Base-by-base conservation (phyloP, 192 early-diverging fungal genomes). In the Diversispora epigaea region DNA sequence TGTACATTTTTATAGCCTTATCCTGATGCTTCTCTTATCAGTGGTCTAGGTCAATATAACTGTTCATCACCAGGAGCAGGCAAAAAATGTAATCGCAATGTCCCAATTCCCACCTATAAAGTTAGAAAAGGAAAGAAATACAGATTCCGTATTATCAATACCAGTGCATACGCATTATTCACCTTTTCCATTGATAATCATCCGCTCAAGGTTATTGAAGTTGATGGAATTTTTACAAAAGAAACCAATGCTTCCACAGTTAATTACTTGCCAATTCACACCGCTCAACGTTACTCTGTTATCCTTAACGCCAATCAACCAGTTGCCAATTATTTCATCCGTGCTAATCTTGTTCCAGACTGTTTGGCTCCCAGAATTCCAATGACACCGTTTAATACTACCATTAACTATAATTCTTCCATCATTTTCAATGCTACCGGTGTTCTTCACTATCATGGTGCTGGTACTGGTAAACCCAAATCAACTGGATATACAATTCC, bases 101-200 rank as follows among this genome's bases (percentile, higher is more conserved):
- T 44, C 11, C 44, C n/a, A n/a, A n/a, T n/a, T 11, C 40, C 62
- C 4, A 41, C 15, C 8, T 64, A 64, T 17, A 3, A 1, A 1
- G 43, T 64, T 10, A 12, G 43, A 64, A 43, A 64, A 43, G 90
- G 91, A 60, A 93, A 91, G 79, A 91, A 86, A 6, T 93, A 93
- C 80, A 88, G 91, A 25, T 69, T 95, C 63, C 89, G 94, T 9
- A 61, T 95, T 44, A 89, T 95, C 81, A 90, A 89, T 75, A 91
- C 90, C 85, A 41, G 40, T 9, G 62, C 40, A 7, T 12, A 39
- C 46, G 73, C 89, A 17, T 89, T 84, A 75, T 89, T 89, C 79
- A 82, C 84, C 40, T 86, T 95, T 71, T 86, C 85, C n/a, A 91
- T 95, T 44, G 91, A 91, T 25, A 87, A 90, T 19, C 94, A 94